Evolutionary conservation across 768 basidiomycete species (phyloP).

Genomic region (Tricholoma matsutake): DNA sequence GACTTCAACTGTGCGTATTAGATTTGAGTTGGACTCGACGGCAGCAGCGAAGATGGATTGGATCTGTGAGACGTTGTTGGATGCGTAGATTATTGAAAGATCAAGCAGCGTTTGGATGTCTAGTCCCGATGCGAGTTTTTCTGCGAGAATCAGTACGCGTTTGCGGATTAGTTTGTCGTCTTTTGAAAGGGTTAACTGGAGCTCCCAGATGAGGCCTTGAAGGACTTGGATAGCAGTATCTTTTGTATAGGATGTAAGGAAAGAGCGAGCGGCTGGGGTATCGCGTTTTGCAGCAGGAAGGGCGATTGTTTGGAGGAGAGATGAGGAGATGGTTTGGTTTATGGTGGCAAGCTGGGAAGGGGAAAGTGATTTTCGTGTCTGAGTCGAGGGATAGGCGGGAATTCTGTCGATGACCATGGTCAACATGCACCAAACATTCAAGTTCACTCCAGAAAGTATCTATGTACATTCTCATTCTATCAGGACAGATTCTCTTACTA

Average conservation of each 20-base stretch:
- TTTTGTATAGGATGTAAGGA: constrained; percentile 55
- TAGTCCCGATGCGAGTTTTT: constrained; percentile 45
- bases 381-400: constrained; percentile 54
- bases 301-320: constrained; percentile 44
- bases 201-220: constrained; percentile 58
- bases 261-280: constrained; percentile 40
- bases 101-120: constrained; percentile 59
- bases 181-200: constrained; percentile 22
- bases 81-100: constrained; percentile 55
- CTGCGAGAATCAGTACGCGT: constrained; percentile 52
- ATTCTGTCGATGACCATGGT: background rate
- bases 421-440: no score
- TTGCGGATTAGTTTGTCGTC: constrained; percentile 46
- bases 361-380: constrained; percentile 44
- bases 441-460: no score
- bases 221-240: constrained; percentile 53
- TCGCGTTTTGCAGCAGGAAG: constrained; percentile 48
- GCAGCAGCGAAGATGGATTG: constrained; percentile 43
- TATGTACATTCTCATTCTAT: no score
- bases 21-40: constrained; percentile 27
- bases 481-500: no score
- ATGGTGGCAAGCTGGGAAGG: constrained; percentile 50
- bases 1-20: constrained; percentile 31
- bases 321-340: constrained; percentile 43
- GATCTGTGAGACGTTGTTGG: constrained; percentile 40